Evolutionary conservation across 345 rosid genomes (phyloP).

Genomic region (Balakata baccata): DNA sequence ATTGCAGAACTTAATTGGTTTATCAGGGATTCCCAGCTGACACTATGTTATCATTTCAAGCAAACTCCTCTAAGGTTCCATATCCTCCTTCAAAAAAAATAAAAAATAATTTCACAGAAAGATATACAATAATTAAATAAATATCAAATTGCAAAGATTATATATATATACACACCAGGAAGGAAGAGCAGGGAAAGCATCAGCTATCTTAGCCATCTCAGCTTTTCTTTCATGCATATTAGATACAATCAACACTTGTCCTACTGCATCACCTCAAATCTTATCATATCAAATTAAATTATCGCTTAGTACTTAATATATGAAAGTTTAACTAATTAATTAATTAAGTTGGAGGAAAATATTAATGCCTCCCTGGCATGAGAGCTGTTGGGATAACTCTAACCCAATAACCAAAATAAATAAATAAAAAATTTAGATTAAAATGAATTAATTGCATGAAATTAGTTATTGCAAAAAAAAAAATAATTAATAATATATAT

Average conservation of each 20-base stretch:
- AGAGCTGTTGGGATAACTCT: conserved; percentile 43
- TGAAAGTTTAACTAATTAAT: no score
- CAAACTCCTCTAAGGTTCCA: conserved; percentile 62
- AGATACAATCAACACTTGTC: conserved; percentile 36
- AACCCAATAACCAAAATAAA: not conserved
- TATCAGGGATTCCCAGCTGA: conserved; percentile 58
- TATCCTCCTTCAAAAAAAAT: conserved; percentile 42
- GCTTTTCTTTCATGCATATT: conserved; percentile 49
- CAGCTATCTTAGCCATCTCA: conserved; percentile 39
- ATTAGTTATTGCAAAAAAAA: not conserved
- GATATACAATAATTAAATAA: not conserved
- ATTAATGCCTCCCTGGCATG: conserved; percentile 32
- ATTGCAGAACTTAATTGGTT: conserved; percentile 39
- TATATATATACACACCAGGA: conserved; percentile 25
- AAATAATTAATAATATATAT: not conserved
- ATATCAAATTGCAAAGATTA: no score
- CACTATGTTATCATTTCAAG: conserved; percentile 63
- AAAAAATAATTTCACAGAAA: not conserved
- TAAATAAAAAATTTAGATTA: not conserved
- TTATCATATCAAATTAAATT: conserved; percentile 3
- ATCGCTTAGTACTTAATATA: not conserved
- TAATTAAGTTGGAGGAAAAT: not conserved
- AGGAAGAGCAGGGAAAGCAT: conserved; percentile 47
- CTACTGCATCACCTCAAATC: conserved; percentile 37
- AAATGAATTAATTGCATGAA: not conserved